Conservation (phyloP, 352 stramenopile species). For the Thalassiosira exigua region DNA sequence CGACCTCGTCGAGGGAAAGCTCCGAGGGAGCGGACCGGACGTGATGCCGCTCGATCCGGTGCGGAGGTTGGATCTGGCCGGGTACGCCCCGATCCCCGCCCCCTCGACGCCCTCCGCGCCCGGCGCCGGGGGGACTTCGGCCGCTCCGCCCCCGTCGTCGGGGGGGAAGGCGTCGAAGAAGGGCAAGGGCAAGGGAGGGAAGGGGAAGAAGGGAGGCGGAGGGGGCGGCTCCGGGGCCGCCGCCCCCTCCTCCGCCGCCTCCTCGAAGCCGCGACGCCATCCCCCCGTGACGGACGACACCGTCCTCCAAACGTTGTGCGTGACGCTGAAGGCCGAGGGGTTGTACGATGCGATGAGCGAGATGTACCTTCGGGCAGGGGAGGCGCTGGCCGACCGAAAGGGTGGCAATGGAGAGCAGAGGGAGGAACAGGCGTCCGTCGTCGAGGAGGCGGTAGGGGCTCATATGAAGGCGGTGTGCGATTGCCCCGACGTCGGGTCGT, state of each 20-base stretch:
- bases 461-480: slow-evolving; percentile 48
- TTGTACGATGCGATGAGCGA: slow-evolving; percentile 37
- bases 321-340: slow-evolving; percentile 45
- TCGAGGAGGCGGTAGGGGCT: slow-evolving; percentile 33
- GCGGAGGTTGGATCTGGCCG: slow-evolving; percentile 28
- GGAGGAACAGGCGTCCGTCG: slow-evolving; percentile 15
- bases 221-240: too few relatives aligned
- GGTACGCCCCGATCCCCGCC: slow-evolving; percentile 5
- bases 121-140: background rate
- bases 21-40: slow-evolving; percentile 34
- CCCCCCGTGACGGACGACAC: slow-evolving; percentile 57
- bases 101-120: background rate
- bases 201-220: too few relatives aligned
- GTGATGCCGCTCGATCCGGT: slow-evolving; percentile 40
- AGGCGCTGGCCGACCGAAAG: too few relatives aligned
- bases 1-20: slow-evolving; percentile 25
- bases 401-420: slow-evolving; percentile 1
- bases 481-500: background rate
- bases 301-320: slow-evolving; percentile 65
- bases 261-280: background rate
- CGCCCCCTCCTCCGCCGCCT: background rate
- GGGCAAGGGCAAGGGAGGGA: slow-evolving; percentile 1
- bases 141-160: background rate
- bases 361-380: slow-evolving; percentile 43
- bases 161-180: background rate